These are phyloP conservation scores for Lupinus albus DNA, from an alignment of 306 rosid genomes.

Conservation along the genomic window DNA sequence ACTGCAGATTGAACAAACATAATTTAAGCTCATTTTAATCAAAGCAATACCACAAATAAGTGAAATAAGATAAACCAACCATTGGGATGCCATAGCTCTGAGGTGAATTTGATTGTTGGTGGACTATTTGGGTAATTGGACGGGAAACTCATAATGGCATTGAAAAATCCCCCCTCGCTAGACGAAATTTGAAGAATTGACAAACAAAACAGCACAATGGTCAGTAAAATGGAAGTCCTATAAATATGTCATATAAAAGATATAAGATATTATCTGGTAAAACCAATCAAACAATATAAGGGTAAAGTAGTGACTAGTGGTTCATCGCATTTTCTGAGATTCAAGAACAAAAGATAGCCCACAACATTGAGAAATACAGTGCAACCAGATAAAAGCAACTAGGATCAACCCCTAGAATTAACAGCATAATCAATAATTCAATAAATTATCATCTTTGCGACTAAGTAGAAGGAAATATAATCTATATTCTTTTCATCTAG, in stretches of 20 bases:
- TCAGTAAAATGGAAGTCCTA: constrained; percentile 30
- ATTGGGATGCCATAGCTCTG: constrained; percentile 95
- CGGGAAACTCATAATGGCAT: constrained; percentile 93
- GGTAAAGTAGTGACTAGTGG: constrained; percentile 8
- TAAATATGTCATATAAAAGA: constrained; percentile 7
- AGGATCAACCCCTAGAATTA: constrained; percentile 11
- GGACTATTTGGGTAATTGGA: constrained; percentile 92
- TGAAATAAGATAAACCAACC: constrained; percentile 50
- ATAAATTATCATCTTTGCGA: constrained; percentile 11
- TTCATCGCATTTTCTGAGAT: neutral
- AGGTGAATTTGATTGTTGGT: constrained; percentile 77
- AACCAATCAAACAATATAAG: constrained; percentile 22
- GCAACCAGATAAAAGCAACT: constrained; percentile 12
- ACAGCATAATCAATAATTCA: neutral
- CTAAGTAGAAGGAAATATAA: neutral
- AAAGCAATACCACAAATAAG: neutral
- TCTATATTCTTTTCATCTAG: constrained; percentile 23
- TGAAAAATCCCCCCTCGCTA: constrained; percentile 96
- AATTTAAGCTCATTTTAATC: constrained; percentile 25
- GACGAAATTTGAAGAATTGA: constrained; percentile 33
- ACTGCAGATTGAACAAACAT: constrained; percentile 51
- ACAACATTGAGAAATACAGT: constrained; percentile 1
- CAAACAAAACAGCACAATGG: constrained; percentile 26
- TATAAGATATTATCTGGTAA: neutral
- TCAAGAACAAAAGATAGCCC: constrained; percentile 12